Evolutionary conservation across 805 yeast species (phyloP).

Genomic region (Hyphopichia homilentoma): DNA sequence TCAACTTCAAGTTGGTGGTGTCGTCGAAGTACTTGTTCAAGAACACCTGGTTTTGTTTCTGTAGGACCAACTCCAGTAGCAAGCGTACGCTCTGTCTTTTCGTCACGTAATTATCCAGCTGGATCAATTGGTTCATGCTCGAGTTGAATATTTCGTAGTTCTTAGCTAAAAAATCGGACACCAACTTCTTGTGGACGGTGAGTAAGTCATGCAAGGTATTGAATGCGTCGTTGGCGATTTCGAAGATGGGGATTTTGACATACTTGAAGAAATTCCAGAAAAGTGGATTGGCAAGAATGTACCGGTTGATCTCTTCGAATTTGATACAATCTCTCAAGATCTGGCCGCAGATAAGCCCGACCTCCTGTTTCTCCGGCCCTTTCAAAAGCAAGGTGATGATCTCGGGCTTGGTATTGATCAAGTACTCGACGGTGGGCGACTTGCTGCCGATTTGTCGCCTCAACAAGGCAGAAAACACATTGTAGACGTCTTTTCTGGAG

Average conservation of each 20-base stretch:
- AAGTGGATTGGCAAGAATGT: constrained; percentile 53
- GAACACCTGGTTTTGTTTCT: constrained; percentile 64
- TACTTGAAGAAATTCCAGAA: constrained; percentile 85
- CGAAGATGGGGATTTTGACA: constrained; percentile 75
- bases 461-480: constrained; percentile 69
- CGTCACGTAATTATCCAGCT: constrained; percentile 82
- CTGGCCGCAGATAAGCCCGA: constrained; percentile 69
- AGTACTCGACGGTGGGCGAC: constrained; percentile 84
- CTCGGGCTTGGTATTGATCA: constrained; percentile 58
- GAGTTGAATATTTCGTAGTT: constrained; percentile 58
- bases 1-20: constrained; percentile 76
- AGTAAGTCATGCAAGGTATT: constrained; percentile 69
- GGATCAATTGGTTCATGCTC: constrained; percentile 65
- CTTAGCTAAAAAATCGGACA: constrained; percentile 61
- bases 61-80: constrained; percentile 66
- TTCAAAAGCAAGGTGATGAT: constrained; percentile 58
- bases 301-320: constrained; percentile 63
- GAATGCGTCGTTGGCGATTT: constrained; percentile 86
- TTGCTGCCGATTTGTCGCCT: constrained; percentile 74
- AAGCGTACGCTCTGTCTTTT: constrained; percentile 85
- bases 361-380: constrained; percentile 72
- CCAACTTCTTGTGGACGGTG: constrained; percentile 63
- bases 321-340: constrained; percentile 84
- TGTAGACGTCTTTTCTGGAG: constrained; percentile 76
- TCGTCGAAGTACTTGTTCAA: constrained; percentile 77